Percentiles rank a stretch among this genome's conserved stretches.
Evolutionary conservation across 495 filamentous ascomycete species (phyloP).

Genomic region (Penicillium ucsense): DNA sequence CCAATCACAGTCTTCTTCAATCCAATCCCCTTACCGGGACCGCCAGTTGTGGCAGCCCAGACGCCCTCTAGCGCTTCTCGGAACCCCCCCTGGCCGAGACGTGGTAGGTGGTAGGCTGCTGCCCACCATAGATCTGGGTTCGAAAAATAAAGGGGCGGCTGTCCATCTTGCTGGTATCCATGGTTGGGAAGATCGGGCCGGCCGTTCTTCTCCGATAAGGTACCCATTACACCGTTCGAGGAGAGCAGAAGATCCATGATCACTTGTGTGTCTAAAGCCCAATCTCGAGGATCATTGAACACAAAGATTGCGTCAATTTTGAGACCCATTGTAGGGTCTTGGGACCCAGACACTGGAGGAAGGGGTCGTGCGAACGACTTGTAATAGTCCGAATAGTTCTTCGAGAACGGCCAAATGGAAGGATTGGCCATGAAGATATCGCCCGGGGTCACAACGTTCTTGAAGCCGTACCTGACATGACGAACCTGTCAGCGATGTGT

Average conservation of each 20-base stretch:
- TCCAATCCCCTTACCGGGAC: constrained; percentile 40
- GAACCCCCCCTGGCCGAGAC: constrained; percentile 91
- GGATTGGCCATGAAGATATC: constrained; percentile 72
- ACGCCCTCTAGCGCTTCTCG: constrained; percentile 68
- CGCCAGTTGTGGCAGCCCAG: constrained; percentile 65
- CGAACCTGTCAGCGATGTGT: background rate
- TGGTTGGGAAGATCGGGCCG: constrained; percentile 49
- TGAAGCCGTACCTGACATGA: constrained; percentile 64
- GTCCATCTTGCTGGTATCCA: constrained; percentile 68
- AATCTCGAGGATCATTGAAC: constrained; percentile 87
- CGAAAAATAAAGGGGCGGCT: constrained; percentile 74
- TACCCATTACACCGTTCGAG: constrained; percentile 62
- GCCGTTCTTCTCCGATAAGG: constrained; percentile 53
- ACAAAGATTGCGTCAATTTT: constrained; percentile 82
- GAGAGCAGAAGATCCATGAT: constrained; percentile 76
- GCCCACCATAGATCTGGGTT: constrained; percentile 91
- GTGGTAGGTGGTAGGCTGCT: constrained; percentile 69
- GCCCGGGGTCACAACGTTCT: constrained; percentile 70
- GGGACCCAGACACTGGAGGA: constrained; percentile 22
- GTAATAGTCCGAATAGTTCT: constrained; percentile 51
- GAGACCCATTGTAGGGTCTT: constrained; percentile 37
- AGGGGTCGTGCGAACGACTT: constrained; percentile 53
- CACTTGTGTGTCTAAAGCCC: constrained; percentile 79
- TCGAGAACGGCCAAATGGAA: constrained; percentile 70
- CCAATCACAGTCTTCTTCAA: constrained; percentile 65